Evolutionary conservation across 345 rosid species (phyloP).

Genomic region (Jatropha curcas): DNA sequence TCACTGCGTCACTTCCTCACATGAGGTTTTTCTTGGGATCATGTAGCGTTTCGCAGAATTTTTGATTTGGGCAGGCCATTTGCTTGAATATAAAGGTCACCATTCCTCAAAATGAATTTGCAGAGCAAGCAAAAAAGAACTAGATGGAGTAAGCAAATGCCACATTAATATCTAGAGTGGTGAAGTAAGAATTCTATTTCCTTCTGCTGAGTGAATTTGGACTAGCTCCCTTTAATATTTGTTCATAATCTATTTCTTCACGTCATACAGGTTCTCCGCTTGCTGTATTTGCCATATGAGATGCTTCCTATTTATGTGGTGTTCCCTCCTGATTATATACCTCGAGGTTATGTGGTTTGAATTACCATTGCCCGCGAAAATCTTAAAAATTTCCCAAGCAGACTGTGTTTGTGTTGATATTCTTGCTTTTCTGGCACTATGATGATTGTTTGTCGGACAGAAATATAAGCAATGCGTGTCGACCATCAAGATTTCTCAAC

Average conservation of each 20-base stretch:
- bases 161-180: conserved; percentile 64
- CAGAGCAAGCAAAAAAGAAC: conserved; percentile 55
- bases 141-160: conserved; percentile 67
- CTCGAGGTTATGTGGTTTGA: conserved; percentile 50
- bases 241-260: conserved; percentile 5
- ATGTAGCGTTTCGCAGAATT: background rate
- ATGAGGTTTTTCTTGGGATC: background rate
- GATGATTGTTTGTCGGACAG: background rate
- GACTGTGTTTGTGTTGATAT: no score
- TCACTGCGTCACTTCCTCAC: background rate
- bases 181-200: conserved; percentile 39
- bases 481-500: no score
- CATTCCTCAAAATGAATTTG: conserved; percentile 52
- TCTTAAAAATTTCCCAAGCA: no score
- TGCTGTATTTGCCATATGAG: conserved; percentile 60
- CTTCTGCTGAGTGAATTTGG: background rate
- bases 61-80: conserved; percentile 59
- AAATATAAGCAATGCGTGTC: background rate
- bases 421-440: background rate
- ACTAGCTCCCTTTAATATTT: background rate
- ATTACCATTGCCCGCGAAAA: background rate
- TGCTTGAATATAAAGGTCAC: conserved; percentile 79
- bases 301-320: conserved; percentile 70
- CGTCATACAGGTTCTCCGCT: conserved; percentile 51
- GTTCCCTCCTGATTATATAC: conserved; percentile 85